phyloP scores from a whole-genome alignment of 768 basidiomycete species.

The Lactarius indigo region DNA sequence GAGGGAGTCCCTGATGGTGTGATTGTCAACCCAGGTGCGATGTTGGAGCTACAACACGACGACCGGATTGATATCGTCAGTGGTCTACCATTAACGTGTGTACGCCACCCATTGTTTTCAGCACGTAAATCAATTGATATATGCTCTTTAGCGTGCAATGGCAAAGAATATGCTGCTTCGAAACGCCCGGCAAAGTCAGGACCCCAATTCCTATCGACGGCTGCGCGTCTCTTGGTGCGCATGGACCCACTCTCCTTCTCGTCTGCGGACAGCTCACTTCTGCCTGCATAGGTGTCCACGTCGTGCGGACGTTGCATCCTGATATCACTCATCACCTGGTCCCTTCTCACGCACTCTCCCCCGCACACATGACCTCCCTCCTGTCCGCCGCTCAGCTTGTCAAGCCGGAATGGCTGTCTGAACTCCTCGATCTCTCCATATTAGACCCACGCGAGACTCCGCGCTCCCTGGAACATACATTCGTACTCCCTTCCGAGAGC shows the following conservation, averaged over 20 bases:
- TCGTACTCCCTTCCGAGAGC: slow-evolving; percentile 45
- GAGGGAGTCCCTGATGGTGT: slow-evolving; percentile 31
- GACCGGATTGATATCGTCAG: slow-evolving; percentile 49
- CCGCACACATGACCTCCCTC: slow-evolving; percentile 54
- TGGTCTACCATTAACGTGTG: slow-evolving; percentile 46
- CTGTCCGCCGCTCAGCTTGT: slow-evolving; percentile 57
- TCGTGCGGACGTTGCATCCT: slow-evolving; percentile 43
- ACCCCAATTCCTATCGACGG: slow-evolving; percentile 27
- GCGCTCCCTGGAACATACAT: slow-evolving; percentile 48
- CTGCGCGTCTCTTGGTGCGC: slow-evolving; percentile 48
- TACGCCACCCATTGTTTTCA: slow-evolving; percentile 15
- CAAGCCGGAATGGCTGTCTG: slow-evolving; percentile 63
- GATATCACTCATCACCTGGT: slow-evolving; percentile 65
- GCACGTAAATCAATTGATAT: slow-evolving; percentile 7
- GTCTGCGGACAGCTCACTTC: slow-evolving; percentile 2
- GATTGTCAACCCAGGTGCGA: slow-evolving; percentile 37
- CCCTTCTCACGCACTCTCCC: slow-evolving; percentile 45
- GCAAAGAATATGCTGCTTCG: slow-evolving; percentile 28
- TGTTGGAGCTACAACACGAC: slow-evolving; percentile 46
- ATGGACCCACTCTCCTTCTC: not conserved
- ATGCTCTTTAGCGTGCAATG: slow-evolving; percentile 29
- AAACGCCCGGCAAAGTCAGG: slow-evolving; percentile 28
- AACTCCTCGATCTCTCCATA: slow-evolving; percentile 52
- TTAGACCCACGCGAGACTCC: slow-evolving; percentile 33
- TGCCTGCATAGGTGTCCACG: slow-evolving; percentile 48